Conservation (phyloP, 495 filamentous ascomycete species). For the Trichoderma parareesei region DNA sequence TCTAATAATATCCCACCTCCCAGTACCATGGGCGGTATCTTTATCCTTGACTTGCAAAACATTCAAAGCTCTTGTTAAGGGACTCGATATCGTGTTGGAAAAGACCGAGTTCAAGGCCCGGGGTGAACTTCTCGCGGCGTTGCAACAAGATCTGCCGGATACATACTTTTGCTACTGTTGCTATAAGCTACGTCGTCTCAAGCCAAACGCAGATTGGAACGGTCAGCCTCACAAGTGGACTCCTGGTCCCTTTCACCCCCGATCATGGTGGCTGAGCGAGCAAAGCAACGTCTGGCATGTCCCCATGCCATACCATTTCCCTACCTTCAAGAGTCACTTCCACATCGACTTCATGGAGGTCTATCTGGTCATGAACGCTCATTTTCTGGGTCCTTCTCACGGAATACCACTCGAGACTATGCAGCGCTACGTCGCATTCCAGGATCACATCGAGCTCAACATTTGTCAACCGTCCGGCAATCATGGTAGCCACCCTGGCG, state of each 20-base stretch:
- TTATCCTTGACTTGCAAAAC: neutral
- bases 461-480: neutral
- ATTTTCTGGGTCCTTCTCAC: neutral
- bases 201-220: no score
- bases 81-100: no score
- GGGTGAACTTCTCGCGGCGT: no score
- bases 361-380: neutral
- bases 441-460: neutral
- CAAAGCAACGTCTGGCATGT: no score
- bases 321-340: neutral
- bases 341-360: neutral
- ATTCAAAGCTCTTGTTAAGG: neutral
- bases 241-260: no score
- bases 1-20: neutral
- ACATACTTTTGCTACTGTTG: no score
- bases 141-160: no score
- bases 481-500: no score
- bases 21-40: neutral
- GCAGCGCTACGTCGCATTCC: neutral
- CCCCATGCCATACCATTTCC: neutral
- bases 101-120: no score
- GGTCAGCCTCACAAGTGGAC: no score
- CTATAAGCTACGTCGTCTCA: no score
- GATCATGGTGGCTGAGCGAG: no score
- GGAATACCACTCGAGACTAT: neutral